Evolutionary conservation across 2,329 filamentous ascomycete genomes (phyloP), one percentile per base, ranked within the genome.

Genomic region (Fusarium liriodendri): DNA sequence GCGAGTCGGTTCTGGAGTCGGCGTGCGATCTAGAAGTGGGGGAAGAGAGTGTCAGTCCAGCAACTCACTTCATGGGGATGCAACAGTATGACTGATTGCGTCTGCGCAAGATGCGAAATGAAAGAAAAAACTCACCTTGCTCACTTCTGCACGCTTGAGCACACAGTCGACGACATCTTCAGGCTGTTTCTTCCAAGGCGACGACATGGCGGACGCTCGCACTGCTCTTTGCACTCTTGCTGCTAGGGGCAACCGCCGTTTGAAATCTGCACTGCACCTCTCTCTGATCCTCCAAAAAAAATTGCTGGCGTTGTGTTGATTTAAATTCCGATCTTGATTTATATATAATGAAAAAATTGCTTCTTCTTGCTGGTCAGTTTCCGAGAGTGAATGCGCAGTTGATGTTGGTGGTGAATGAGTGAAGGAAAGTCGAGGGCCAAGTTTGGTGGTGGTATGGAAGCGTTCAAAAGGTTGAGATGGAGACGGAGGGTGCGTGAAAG

Each of bases 1-100:
- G 97, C 96, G 69, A 99, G 91, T 73, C 96, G 94, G 86, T 97
- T 95, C 85, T 98, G 95, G 64, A 99, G 88, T 80, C 93, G 94
- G 82, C 96, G 90, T 78, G 95, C 97, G 87, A 99, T 97, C 97
- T 98, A 81, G 64, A 79, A 68, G 68, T 62, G 71, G 64, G 55
- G 65, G 60, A 64, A 42, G 40, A 37, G 33, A 40, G 35, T 64
- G 74, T 77, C 63, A 79, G 32, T 27, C 32, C 62, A 33, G 11
- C 40, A 9, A 18, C 45, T 64, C 29, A 37, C 42, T 54, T 54
- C 29, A 20, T 25, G 27, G 27, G 27, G 6, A 29, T 29, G 47
- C 9, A 27, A 65, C 14, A 60, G 29, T n/a, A 32, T 18, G 40
- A 57, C 27, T 20, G 33, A 27, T 35, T 58, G 62, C 62, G 40